These are phyloP conservation scores for Tolypocladium cylindrosporum DNA, from an alignment of 2,329 filamentous ascomycete genomes.

Conservation along the genomic window DNA sequence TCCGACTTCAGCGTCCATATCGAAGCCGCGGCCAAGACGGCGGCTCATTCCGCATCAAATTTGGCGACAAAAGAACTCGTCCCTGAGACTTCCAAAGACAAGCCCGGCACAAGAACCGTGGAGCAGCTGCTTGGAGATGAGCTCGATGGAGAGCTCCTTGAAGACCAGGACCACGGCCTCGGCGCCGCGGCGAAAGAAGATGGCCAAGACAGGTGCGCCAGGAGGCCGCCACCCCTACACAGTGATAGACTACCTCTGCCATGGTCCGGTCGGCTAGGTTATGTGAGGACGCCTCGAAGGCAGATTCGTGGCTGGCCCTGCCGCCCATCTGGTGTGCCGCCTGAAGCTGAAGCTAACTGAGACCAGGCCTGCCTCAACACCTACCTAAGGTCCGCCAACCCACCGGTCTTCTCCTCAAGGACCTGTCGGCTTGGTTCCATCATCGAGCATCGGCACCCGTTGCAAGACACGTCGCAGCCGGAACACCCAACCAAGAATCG, in stretches of 20 bases:
- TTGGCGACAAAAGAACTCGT: not conserved
- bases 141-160: not conserved
- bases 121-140: not conserved
- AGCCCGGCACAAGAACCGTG: not conserved
- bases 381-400: constrained; percentile 71
- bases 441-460: constrained; percentile 74
- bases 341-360: constrained; percentile 2
- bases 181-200: constrained; percentile 14
- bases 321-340: not conserved
- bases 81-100: not conserved
- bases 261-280: constrained; percentile 83
- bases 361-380: constrained; percentile 77
- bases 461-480: constrained; percentile 64
- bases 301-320: not conserved
- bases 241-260: constrained; percentile 76
- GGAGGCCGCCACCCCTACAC: constrained; percentile 65
- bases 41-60: not conserved
- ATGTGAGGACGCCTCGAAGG: constrained; percentile 45
- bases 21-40: not conserved
- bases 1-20: constrained; percentile 17
- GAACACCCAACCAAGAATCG: constrained; percentile 80
- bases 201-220: constrained; percentile 24
- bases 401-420: constrained; percentile 80
- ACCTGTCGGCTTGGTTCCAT: constrained; percentile 90
- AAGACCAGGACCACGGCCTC: constrained; percentile 3